Conservation (phyloP, 257 asterid species). For the Datura wrightii region DNA sequence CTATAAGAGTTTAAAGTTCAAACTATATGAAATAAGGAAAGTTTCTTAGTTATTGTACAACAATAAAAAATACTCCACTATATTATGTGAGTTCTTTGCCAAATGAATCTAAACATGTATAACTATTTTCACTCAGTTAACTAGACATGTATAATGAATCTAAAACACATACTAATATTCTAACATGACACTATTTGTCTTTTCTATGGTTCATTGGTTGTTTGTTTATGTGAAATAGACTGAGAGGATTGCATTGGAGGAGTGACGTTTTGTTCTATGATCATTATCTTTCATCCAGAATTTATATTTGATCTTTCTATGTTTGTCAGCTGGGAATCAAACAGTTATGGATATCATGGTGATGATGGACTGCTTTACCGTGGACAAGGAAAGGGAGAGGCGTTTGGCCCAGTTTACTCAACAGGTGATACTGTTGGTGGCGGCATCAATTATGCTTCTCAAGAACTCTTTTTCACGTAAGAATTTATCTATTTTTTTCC, state of each 20-base stretch:
- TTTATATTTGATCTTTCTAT: constrained; percentile 32
- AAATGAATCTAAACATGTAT: background rate
- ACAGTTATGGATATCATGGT: constrained; percentile 93
- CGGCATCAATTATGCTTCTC: constrained; percentile 84
- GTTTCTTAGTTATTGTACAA: constrained; percentile 2
- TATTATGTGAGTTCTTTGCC: background rate
- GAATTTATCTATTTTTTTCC: constrained; percentile 30
- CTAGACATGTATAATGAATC: background rate
- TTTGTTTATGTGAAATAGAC: background rate
- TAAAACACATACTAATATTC: background rate
- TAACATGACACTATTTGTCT: background rate
- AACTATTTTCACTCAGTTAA: constrained; percentile 1
- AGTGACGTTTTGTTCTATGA: background rate
- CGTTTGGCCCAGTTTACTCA: constrained; percentile 83
- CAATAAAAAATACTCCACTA: background rate
- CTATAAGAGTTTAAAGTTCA: background rate
- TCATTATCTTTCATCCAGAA: background rate
- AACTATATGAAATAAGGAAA: background rate
- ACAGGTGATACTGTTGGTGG: constrained; percentile 94
- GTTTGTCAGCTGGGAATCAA: constrained; percentile 82
- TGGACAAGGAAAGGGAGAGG: constrained; percentile 90
- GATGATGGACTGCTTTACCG: constrained; percentile 90
- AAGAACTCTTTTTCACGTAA: constrained; percentile 95
- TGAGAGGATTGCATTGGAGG: background rate
- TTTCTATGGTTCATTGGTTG: background rate